Conservation (phyloP, 805 yeast genomes). For the Kodamaea lidongshanica region DNA sequence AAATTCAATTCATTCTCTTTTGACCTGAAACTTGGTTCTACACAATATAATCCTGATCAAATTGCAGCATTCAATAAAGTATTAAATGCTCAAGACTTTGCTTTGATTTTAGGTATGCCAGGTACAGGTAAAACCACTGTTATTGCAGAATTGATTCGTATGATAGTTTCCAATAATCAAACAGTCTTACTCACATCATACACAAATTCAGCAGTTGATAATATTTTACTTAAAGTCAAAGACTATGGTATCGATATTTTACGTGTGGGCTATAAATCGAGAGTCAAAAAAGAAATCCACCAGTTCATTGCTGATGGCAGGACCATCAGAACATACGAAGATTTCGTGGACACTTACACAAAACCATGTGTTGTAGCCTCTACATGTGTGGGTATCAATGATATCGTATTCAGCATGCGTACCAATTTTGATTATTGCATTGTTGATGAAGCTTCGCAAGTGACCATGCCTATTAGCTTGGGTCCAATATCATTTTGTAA, state of each 20-base stretch:
- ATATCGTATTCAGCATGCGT: constrained; percentile 49
- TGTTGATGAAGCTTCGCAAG: constrained; percentile 94
- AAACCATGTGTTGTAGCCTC: constrained; percentile 75
- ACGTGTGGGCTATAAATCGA: constrained; percentile 57
- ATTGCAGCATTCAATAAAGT: constrained; percentile 59
- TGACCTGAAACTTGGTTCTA: too few relatives aligned
- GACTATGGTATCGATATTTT: constrained; percentile 39
- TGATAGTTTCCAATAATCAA: constrained; percentile 54
- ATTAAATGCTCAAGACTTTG: constrained; percentile 62
- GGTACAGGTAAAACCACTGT: constrained; percentile 96
- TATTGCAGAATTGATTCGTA: constrained; percentile 65
- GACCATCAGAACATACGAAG: constrained; percentile 34
- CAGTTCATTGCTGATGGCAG: constrained; percentile 43
- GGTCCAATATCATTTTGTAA: constrained; percentile 81
- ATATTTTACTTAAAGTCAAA: constrained; percentile 69
- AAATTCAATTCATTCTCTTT: constrained; percentile 23
- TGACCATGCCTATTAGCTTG: constrained; percentile 81
- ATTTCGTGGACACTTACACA: constrained; percentile 43
- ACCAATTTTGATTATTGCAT: constrained; percentile 82
- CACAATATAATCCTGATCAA: constrained; percentile 65
- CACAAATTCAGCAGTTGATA: constrained; percentile 96
- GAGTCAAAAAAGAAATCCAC: constrained; percentile 58
- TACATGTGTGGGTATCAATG: constrained; percentile 75
- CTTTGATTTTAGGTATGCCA: constrained; percentile 91
- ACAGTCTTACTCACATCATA: constrained; percentile 75